phyloP scores from a whole-genome alignment of 2,329 filamentous ascomycete genomes.

The Ceratocystis variospora region DNA sequence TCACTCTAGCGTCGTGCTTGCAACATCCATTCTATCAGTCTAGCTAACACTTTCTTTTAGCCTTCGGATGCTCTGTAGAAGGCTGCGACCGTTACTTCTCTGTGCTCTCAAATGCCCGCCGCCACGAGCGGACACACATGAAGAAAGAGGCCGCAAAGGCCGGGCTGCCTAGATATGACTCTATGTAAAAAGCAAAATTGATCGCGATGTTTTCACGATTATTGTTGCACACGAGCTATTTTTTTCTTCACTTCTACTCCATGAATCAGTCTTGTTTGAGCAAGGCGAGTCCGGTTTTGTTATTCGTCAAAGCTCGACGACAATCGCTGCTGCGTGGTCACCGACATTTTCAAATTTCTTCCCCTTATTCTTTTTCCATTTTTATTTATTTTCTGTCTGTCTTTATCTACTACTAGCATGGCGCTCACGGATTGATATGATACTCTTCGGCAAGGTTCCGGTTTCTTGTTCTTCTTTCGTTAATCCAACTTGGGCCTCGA shows the following conservation, averaged over 20 bases:
- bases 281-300: no score
- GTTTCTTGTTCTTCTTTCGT: constrained; percentile 9
- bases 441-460: constrained; percentile 15
- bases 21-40: neutral
- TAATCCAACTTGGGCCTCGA: constrained; percentile 7
- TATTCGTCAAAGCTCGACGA: no score
- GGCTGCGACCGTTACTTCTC: constrained; percentile 94
- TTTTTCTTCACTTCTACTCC: constrained; percentile 13
- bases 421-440: constrained; percentile 16
- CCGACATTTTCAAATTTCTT: neutral
- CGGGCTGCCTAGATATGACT: neutral
- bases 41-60: constrained; percentile 32
- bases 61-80: constrained; percentile 86
- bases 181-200: neutral
- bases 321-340: no score
- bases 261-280: neutral
- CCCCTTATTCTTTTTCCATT: neutral
- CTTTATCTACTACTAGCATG: constrained; percentile 7
- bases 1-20: neutral
- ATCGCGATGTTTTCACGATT: neutral
- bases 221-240: neutral
- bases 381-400: constrained; percentile 7
- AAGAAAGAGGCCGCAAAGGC: constrained; percentile 24
- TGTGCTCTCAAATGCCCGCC: constrained; percentile 85
- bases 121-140: constrained; percentile 94